Conservation (phyloP, 169 alveolate genomes). For the Eimeria falciformis region DNA sequence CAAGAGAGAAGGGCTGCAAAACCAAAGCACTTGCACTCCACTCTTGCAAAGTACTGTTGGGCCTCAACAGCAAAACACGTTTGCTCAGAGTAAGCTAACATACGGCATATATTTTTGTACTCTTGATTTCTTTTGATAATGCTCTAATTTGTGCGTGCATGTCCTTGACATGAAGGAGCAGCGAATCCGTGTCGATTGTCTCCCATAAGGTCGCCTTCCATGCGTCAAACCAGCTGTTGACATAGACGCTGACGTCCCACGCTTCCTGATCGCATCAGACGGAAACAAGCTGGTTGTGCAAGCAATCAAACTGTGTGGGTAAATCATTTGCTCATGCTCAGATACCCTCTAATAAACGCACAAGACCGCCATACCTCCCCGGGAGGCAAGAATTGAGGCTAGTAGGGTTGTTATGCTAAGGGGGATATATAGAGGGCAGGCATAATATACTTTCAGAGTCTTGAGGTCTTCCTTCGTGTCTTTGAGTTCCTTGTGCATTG, state of each 20-base stretch:
- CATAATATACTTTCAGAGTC: slow-evolving; percentile 68
- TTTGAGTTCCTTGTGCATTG: slow-evolving; percentile 92
- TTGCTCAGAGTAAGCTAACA: too few relatives aligned
- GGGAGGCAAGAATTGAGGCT: too few relatives aligned
- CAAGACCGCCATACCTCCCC: too few relatives aligned
- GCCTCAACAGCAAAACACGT: too few relatives aligned
- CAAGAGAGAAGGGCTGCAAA: too few relatives aligned
- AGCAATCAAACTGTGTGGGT: too few relatives aligned
- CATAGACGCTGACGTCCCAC: slow-evolving; percentile 95
- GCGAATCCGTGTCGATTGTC: slow-evolving; percentile 93
- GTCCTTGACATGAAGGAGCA: slow-evolving; percentile 90
- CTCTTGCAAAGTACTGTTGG: too few relatives aligned
- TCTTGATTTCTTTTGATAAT: slow-evolving; percentile 92
- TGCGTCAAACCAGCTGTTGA: slow-evolving; percentile 91
- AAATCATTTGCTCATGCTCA: too few relatives aligned
- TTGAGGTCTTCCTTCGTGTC: slow-evolving; percentile 91
- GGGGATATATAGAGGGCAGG: too few relatives aligned
- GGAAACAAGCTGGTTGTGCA: not conserved
- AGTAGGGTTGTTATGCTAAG: too few relatives aligned
- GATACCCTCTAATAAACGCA: too few relatives aligned
- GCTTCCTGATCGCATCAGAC: slow-evolving; percentile 81
- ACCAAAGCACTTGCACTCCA: too few relatives aligned
- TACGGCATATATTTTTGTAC: slow-evolving; percentile 89
- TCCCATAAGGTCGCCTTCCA: slow-evolving; percentile 96
- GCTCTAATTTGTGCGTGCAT: slow-evolving; percentile 88